Conservation (phyloP, 1,284 basidiomycete genomes). For the Microbotryomycetes sp. region DNA sequence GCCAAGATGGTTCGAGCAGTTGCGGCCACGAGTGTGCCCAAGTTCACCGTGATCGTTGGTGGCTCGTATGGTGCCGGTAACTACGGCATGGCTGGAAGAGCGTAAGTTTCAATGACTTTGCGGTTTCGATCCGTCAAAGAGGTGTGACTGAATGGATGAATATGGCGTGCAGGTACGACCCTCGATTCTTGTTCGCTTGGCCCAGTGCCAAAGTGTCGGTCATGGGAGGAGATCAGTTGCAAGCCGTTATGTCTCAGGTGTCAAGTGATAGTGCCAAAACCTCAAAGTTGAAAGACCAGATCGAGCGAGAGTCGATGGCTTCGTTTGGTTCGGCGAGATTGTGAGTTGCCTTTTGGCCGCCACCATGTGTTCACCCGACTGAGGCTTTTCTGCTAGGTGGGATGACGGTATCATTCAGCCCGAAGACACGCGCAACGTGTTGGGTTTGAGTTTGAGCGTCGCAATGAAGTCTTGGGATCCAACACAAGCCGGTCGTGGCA, state of each 20-base stretch:
- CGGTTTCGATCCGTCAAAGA: too few relatives aligned
- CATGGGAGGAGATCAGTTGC: constrained; percentile 86
- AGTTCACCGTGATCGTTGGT: constrained; percentile 88
- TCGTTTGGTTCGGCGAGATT: constrained; percentile 79
- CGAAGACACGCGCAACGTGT: constrained; percentile 78
- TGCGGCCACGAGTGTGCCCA: constrained; percentile 83
- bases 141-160: background rate
- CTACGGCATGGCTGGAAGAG: constrained; percentile 58
- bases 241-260: constrained; percentile 84
- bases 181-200: constrained; percentile 97
- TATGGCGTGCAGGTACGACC: constrained; percentile 72
- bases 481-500: constrained; percentile 58
- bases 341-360: constrained; percentile 49
- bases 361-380: background rate
- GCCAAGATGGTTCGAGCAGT: constrained; percentile 98
- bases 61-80: constrained; percentile 81
- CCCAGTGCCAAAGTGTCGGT: constrained; percentile 93
- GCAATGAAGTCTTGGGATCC: constrained; percentile 44
- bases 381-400: constrained; percentile 35
- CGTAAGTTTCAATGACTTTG: background rate
- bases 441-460: constrained; percentile 76
- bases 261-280: constrained; percentile 77
- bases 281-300: constrained; percentile 63
- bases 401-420: constrained; percentile 92
- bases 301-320: constrained; percentile 78